phyloP scores from a whole-genome alignment of 192 early-diverging fungal genomes.

The Backusella westeae region DNA sequence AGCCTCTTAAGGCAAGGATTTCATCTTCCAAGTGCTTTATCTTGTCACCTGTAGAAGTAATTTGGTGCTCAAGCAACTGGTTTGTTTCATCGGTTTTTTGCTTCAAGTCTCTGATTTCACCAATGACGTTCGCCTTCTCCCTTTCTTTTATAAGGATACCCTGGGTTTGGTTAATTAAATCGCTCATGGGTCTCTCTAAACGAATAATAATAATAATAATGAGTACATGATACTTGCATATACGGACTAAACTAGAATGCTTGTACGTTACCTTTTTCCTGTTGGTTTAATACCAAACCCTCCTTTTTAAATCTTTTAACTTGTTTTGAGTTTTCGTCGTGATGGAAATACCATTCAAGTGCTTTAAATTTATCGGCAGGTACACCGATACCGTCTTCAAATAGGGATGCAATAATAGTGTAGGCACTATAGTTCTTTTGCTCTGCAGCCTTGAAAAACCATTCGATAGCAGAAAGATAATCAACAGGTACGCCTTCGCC shows the following conservation, averaged over 20 bases:
- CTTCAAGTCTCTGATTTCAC: background rate
- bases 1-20: background rate
- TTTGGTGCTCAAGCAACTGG: background rate
- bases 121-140: background rate
- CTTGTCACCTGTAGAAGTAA: background rate
- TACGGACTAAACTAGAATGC: background rate
- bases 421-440: background rate
- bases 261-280: background rate
- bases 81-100: background rate
- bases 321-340: background rate
- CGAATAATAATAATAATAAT: background rate
- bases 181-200: background rate
- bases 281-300: background rate
- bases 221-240: background rate
- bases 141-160: background rate
- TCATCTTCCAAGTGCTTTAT: background rate
- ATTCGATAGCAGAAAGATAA: background rate
- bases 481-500: background rate
- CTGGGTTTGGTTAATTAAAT: background rate
- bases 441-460: background rate
- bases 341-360: background rate
- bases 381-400: conserved; percentile 1
- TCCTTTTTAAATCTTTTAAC: conserved; percentile 2
- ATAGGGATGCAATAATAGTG: background rate
- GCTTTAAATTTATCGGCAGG: background rate